These are phyloP conservation scores for Debaryomycetaceae sp. DNA, from an alignment of 1,139 yeast genomes.

Conservation along the genomic window DNA sequence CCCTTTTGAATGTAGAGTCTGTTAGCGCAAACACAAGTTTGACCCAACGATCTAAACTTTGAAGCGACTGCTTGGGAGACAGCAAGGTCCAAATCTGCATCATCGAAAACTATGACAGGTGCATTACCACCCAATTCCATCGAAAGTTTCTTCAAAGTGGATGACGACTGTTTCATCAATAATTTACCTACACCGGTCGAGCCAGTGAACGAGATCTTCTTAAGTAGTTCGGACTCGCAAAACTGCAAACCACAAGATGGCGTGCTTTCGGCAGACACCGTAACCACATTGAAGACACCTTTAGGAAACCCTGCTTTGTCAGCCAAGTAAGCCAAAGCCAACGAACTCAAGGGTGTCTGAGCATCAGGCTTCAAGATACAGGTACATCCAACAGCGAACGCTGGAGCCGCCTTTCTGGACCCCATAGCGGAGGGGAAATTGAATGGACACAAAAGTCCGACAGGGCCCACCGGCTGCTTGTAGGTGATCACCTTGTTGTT, in stretches of 20 bases:
- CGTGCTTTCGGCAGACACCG: conserved; percentile 32
- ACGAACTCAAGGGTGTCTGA: conserved; percentile 42
- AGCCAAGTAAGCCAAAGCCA: conserved; percentile 44
- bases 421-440: conserved; percentile 51
- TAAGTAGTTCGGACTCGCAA: conserved; percentile 36
- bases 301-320: conserved; percentile 43
- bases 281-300: conserved; percentile 42
- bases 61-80: conserved; percentile 50
- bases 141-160: conserved; percentile 46
- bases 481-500: conserved; percentile 38
- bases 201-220: conserved; percentile 57
- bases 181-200: conserved; percentile 55
- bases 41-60: conserved; percentile 73
- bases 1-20: conserved; percentile 71
- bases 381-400: conserved; percentile 49
- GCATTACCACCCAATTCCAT: conserved; percentile 55
- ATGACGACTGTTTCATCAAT: conserved; percentile 45
- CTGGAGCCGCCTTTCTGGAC: conserved; percentile 46
- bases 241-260: conserved; percentile 30
- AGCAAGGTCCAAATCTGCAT: conserved; percentile 47
- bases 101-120: conserved; percentile 46
- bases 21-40: conserved; percentile 87
- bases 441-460: conserved; percentile 47
- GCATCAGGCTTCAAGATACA: conserved; percentile 45
- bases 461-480: conserved; percentile 48